Conservation (phyloP, 352 stramenopile genomes). For the Globisporangium paddicum region DNA sequence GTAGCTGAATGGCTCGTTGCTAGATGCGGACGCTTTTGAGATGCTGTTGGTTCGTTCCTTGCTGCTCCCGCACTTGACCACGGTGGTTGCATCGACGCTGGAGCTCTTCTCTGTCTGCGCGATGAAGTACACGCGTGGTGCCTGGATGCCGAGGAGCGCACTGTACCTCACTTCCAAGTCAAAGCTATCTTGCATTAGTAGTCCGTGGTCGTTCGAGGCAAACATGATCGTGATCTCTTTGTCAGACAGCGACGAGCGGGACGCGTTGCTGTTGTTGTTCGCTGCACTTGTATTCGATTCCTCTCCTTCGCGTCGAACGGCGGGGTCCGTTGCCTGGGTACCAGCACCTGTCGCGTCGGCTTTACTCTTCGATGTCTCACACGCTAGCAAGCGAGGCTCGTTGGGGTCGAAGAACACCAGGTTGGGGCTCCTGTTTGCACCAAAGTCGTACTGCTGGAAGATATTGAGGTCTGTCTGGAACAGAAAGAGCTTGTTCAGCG, state of each 20-base stretch:
- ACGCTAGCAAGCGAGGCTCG: constrained; percentile 86
- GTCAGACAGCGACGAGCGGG: constrained; percentile 31
- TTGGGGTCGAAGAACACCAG: constrained; percentile 89
- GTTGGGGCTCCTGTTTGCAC: constrained; percentile 53
- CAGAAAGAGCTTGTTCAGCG: constrained; percentile 83
- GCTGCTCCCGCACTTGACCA: constrained; percentile 29
- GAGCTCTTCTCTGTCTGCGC: constrained; percentile 40
- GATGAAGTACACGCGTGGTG: constrained; percentile 74
- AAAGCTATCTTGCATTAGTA: constrained; percentile 91
- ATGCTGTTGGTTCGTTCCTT: constrained; percentile 25
- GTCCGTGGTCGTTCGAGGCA: constrained; percentile 86
- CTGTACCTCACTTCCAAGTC: constrained; percentile 79
- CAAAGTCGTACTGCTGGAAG: constrained; percentile 90
- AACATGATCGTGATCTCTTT: constrained; percentile 92
- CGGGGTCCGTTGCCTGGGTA: constrained; percentile 6
- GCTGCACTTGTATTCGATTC: constrained; percentile 6
- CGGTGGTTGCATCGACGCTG: constrained; percentile 29
- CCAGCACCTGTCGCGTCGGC: constrained; percentile 17
- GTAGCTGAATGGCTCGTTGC: constrained; percentile 43
- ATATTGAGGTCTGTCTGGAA: constrained; percentile 90
- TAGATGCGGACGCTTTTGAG: constrained; percentile 9
- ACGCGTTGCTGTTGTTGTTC: not conserved
- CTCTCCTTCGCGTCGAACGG: constrained; percentile 10
- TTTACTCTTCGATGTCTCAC: constrained; percentile 66
- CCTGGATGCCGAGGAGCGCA: constrained; percentile 83